Evolutionary conservation across 2,329 filamentous ascomycete species (phyloP), one percentile per base, ranked within the genome.

Genomic region (Chaetomium globosum): DNA sequence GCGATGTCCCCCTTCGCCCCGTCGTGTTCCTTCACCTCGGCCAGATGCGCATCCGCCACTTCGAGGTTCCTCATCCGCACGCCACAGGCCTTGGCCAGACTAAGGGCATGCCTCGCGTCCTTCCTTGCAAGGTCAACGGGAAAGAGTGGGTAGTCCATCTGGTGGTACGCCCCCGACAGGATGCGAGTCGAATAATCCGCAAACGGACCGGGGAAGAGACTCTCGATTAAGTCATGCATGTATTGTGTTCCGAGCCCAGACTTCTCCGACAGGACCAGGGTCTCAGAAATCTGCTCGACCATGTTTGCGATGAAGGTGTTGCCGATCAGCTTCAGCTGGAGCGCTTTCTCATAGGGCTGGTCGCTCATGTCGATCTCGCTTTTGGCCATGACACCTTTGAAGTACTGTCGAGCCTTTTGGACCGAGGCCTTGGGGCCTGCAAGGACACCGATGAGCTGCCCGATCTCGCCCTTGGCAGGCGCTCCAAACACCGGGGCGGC

Each of bases 261-360:
- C 77, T 93, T 94, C 77, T 97, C 92, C 5, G 92, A 92, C 6
- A 93, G 78, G 0, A 89, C 86, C 73, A 94, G 85, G 6, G 88
- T 90, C 79, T 96, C 92, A 1, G 90, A 87, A 4, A 97, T 80
- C 59, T 91, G 84, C 73, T 93, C 89, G 28, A 93, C 85, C 84
- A 93, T 93, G 79, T 91, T 90, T 49, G 96, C 75, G 71, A 97
- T 84, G 75, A 97, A 93, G 0, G 90, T 91, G 77, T 97, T 97
- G 64, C 93, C 93, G 48, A 96, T 83, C 23, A 97, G 81, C 78
- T 97, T 95, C 56, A 96, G 81, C 54, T 87, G 84, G 1, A 87
- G 84, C 4, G 92, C 88, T 61, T 87, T 86, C 60, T 89, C 85
- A 57, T 88, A 87, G 0, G 89, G 84, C 76, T 91, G 84, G 68